Evolutionary conservation across 225 moss, liverwort and hornwort genomes (phyloP).

Genomic region (Physcomitrium patens): DNA sequence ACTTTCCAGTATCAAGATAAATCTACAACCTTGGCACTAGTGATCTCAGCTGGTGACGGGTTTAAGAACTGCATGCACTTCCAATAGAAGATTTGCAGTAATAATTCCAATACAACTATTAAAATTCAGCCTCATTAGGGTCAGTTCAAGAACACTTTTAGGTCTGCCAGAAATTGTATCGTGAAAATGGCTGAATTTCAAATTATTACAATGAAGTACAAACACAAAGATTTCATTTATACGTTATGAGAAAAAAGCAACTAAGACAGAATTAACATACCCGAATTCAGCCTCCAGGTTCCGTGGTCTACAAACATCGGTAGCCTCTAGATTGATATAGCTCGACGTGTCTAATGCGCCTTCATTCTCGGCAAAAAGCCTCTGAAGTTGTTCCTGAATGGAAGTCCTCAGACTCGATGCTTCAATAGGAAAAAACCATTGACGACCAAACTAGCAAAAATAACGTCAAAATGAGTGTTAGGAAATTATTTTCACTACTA

Average conservation of each 20-base stretch:
- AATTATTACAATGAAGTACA: conserved; percentile 17
- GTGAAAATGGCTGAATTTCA: conserved; percentile 1
- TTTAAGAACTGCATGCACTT: neutral
- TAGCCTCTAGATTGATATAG: neutral
- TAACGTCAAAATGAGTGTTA: neutral
- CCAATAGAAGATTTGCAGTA: neutral
- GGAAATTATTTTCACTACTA: neutral
- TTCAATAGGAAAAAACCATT: conserved; percentile 69
- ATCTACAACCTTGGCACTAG: neutral
- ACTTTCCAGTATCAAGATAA: neutral
- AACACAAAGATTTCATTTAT: conserved; percentile 12
- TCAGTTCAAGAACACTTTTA: conserved; percentile 12
- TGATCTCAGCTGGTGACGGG: neutral
- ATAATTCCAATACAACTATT: conserved; percentile 1
- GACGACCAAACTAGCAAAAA: conserved; percentile 64
- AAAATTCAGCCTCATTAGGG: neutral
- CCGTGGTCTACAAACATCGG: conserved; percentile 25
- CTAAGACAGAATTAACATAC: conserved; percentile 17
- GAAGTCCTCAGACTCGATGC: conserved; percentile 62
- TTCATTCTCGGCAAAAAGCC: conserved; percentile 51
- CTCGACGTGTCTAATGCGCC: conserved; percentile 11
- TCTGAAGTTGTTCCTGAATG: conserved; percentile 47
- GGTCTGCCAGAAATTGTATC: conserved; percentile 9
- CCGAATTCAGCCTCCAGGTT: conserved; percentile 31
- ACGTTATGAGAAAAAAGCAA: neutral